Evolutionary conservation across 1,284 basidiomycete species (phyloP).

Genomic region (Cerioporus squamosus): DNA sequence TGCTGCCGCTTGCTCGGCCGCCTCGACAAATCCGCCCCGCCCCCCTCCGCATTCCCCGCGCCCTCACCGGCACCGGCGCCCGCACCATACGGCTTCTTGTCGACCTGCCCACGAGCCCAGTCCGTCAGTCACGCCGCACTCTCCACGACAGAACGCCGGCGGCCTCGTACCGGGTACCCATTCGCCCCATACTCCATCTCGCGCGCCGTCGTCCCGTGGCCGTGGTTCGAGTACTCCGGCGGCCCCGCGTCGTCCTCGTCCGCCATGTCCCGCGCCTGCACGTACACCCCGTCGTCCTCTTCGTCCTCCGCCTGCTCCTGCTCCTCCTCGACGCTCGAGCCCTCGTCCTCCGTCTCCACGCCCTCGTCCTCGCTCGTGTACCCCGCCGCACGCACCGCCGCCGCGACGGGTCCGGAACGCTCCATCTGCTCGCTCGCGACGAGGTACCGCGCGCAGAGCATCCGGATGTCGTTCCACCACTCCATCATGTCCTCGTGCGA

Average conservation of each 20-base stretch:
- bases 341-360: constrained; percentile 68
- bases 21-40: constrained; percentile 43
- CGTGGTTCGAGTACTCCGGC: constrained; percentile 56
- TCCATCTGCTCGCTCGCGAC: constrained; percentile 96
- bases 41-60: constrained; percentile 14
- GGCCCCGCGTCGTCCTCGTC: constrained; percentile 42
- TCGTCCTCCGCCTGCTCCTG: constrained; percentile 57
- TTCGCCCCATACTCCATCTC: constrained; percentile 32
- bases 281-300: constrained; percentile 51
- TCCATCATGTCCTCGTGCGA: constrained; percentile 99
- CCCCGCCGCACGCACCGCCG: constrained; percentile 89
- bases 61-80: too few relatives aligned
- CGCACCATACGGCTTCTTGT: constrained; percentile 30
- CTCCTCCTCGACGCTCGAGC: constrained; percentile 77
- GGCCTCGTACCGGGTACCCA: constrained; percentile 71
- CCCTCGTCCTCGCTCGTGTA: constrained; percentile 83
- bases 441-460: constrained; percentile 95
- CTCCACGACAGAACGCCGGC: not conserved
- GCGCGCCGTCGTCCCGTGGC: constrained; percentile 45
- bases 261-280: constrained; percentile 43
- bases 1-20: constrained; percentile 62
- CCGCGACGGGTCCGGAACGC: constrained; percentile 90
- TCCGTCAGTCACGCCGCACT: not conserved
- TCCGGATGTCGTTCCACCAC: constrained; percentile 99
- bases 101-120: constrained; percentile 25